Evolutionary conservation across 2,329 filamentous ascomycete species (phyloP), one percentile per base, ranked within the genome.

Genomic region (Phaeosphaeria sp.): DNA sequence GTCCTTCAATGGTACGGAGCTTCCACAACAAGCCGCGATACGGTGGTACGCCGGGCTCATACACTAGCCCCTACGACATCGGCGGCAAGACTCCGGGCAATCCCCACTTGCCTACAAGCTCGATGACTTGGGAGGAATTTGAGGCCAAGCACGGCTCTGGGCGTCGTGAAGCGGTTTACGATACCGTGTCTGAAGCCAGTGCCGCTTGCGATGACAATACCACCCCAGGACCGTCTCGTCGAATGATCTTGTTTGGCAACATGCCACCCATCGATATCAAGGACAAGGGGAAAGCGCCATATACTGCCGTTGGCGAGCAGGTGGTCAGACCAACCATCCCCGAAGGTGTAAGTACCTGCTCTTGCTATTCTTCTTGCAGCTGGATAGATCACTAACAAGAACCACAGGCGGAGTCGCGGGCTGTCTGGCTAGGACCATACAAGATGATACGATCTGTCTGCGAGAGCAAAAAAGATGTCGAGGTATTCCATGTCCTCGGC

Each of bases 401-500:
- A 13, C 7, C 6, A 13, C 23, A 64, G 62, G 54, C 59, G 6
- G 36, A 39, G 22, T 50, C 47, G n/a, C 62, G 60, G 11, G 21
- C 50, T 11, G 18, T 67, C 20, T 48, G 65, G 1, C 52, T 67
- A 17, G 60, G 58, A 2, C 62, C 64, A 2, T 50, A 67, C 17
- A 52, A 43, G 13, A 51, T 65, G 27, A 51, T 65, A 5, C 44
- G 46, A 15, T 9, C 21, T 22, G 47, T 56, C 18, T 55, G 54
- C 18, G 18, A 10, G 11, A 4, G 42, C 20, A 46, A 30, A 41
- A 47, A 10, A 2, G 39, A 46, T 17, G 13, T 36, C 6, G 9
- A 2, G 3, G 10, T 13, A n/a, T 3, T 4, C n/a, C 17, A 25
- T 11, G 46, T 33, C 11, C 18, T 55, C 17, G n/a, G 17, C 2